Evolutionary conservation across 495 filamentous ascomycete species (phyloP).

Genomic region (Penicillium macrosclerotiorum): DNA sequence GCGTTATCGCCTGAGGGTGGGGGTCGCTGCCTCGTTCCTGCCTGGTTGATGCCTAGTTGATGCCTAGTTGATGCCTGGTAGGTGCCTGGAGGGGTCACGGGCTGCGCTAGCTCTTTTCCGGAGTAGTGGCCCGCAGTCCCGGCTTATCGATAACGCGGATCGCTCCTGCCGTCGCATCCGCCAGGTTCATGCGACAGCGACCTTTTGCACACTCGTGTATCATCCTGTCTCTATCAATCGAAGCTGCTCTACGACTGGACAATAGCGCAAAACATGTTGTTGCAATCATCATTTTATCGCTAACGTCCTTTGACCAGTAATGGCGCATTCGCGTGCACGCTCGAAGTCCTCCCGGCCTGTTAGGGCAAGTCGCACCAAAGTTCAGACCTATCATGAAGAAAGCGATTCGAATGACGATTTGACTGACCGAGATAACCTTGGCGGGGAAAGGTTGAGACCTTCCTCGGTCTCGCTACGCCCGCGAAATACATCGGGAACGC

Average conservation of each 20-base stretch:
- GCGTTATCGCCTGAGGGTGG: constrained; percentile 32
- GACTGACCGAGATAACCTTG: constrained; percentile 13
- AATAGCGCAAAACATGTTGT: background rate
- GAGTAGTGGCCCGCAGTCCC: background rate
- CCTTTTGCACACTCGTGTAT: background rate
- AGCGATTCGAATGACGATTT: constrained; percentile 29
- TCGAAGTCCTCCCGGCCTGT: constrained; percentile 31
- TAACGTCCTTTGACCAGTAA: constrained; percentile 2
- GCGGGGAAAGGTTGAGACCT: constrained; percentile 8
- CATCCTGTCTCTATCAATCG: too few species aligned
- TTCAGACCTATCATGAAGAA: constrained; percentile 43
- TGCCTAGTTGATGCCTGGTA: background rate
- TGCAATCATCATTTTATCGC: background rate
- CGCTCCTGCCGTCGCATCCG: constrained; percentile 17
- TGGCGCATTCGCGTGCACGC: constrained; percentile 24
- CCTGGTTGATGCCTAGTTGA: too few species aligned
- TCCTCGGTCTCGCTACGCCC: constrained; percentile 35
- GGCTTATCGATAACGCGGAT: constrained; percentile 28
- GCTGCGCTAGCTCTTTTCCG: background rate
- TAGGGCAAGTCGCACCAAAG: constrained; percentile 37
- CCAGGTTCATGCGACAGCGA: too few species aligned
- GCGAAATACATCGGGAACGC: constrained; percentile 29
- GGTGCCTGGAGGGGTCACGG: constrained; percentile 15
- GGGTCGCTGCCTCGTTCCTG: constrained; percentile 20
- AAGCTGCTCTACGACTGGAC: too few species aligned